Evolutionary conservation across 2,329 filamentous ascomycete genomes (phyloP), one percentile per base, ranked within the genome.

Genomic region (Emergomyces orientalis): DNA sequence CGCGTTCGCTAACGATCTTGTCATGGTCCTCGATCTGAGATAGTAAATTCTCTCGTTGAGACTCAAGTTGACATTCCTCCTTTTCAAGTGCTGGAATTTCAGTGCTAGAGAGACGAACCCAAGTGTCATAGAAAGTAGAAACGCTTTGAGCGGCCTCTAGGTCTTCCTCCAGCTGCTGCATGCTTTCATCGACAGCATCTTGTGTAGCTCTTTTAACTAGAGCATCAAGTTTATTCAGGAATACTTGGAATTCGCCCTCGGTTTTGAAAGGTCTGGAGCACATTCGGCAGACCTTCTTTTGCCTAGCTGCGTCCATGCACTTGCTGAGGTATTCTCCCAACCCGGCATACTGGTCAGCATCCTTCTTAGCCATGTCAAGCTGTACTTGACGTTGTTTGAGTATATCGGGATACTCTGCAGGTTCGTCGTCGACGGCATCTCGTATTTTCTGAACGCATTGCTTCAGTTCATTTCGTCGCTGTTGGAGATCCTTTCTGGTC

Each of bases 261-360:
- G 78, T 70, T 62, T 84, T 74, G 72, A 96, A 91, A 3, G 80
- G 75, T 61, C 91, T 84, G 52, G 84, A 82, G 71, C 93, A 97
- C 27, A 94, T 84, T 41, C 85, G 82, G 73, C 93, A 97, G 54
- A 83, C 83, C 68, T 90, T 88, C 61, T 88, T 84, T 41, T 85
- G 80, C 62, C 88, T 81, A 13, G 89, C 82, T 27, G 81, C 82
- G 43, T 84, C 81, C 59, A 90, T 78, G 70, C 88, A 91, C 60
- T 85, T 84, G 54, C 78, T 79, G 72, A 89, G 91, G 73, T 90
- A 95, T 17, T 87, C 82, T 57, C 86, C 83, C 65, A 92, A 80
- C 37, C 86, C 85, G 59, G 86, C 84, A 66, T 68, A 88, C 60
- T 89, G 84, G 62, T 86, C 87, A 17, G 88, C 79, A 63, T 93